Percentiles rank a stretch among this genome's conserved stretches.
phyloP scores from a whole-genome alignment of 176 grass and related monocot genomes.

The Metroxylon sagu region DNA sequence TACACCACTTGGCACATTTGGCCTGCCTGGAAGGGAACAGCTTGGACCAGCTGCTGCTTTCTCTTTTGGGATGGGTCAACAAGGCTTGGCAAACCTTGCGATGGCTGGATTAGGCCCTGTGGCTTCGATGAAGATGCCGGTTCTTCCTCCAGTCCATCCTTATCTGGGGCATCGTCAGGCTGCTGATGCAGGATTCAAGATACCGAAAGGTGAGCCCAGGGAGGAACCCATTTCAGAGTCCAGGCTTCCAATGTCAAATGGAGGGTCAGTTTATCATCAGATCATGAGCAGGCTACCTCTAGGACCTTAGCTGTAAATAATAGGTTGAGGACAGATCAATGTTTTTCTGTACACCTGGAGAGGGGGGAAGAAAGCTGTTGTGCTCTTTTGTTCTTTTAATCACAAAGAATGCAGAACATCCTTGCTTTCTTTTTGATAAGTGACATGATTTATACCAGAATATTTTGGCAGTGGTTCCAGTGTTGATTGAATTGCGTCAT shows the following conservation, averaged over 20 bases:
- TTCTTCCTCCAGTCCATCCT: constrained; percentile 19
- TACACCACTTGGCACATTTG: constrained; percentile 4
- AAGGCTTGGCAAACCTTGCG: constrained; percentile 22
- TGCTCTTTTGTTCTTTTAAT: not conserved
- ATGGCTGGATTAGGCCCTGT: constrained; percentile 20
- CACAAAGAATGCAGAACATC: not conserved
- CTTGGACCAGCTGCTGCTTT: constrained; percentile 30
- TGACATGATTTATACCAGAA: not conserved
- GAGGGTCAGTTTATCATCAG: constrained; percentile 27
- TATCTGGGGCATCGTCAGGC: constrained; percentile 10
- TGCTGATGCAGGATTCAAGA: constrained; percentile 23
- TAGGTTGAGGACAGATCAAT: constrained; percentile 31
- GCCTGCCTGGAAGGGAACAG: constrained; percentile 30
- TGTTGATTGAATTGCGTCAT: too few species aligned
- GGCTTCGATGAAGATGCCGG: constrained; percentile 17
- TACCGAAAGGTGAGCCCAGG: constrained; percentile 36
- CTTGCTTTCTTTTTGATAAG: too few species aligned
- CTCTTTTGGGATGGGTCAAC: constrained; percentile 37
- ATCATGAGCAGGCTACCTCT: constrained; percentile 49
- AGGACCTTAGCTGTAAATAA: constrained; percentile 51
- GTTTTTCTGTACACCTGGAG: constrained; percentile 12
- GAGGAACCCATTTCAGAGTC: constrained; percentile 23
- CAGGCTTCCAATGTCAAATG: constrained; percentile 19
- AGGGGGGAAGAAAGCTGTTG: not conserved
- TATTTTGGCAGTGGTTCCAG: not conserved